Conservation (phyloP, 106 monocot genomes). For the Dendrobium nobile region DNA sequence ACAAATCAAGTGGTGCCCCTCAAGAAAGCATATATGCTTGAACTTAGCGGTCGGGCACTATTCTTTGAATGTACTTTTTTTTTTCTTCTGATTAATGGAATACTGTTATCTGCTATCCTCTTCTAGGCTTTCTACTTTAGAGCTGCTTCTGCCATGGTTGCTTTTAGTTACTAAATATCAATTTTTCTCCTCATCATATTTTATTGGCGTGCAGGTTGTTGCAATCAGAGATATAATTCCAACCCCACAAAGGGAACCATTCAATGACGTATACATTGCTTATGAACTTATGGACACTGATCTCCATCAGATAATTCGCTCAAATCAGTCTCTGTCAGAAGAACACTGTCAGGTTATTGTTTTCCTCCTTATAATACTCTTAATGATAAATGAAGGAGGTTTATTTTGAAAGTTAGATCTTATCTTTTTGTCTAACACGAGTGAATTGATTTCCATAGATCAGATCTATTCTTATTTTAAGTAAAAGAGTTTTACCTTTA, state of each 20-base stretch:
- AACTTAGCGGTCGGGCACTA: background rate
- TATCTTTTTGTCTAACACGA: background rate
- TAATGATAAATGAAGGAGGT: background rate
- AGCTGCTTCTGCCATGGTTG: background rate
- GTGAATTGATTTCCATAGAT: background rate
- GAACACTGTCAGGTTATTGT: conserved; percentile 27
- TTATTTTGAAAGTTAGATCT: background rate
- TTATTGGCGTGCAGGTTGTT: conserved; percentile 14
- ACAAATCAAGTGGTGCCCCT: background rate
- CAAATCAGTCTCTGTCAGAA: conserved; percentile 24
- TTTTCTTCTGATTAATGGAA: background rate
- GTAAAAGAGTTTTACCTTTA: background rate
- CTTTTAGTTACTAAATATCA: background rate
- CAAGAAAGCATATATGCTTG: background rate
- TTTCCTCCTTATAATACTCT: background rate
- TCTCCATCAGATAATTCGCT: conserved; percentile 33
- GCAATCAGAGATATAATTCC: conserved; percentile 33
- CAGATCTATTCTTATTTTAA: background rate
- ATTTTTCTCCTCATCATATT: background rate
- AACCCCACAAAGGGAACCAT: conserved; percentile 18
- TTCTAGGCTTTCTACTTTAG: background rate
- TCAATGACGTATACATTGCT: conserved; percentile 26
- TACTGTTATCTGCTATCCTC: background rate
- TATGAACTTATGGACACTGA: conserved; percentile 33
- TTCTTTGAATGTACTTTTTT: background rate